These are phyloP conservation scores for Psidium friedrichsthalianum DNA, from an alignment of 345 rosid species.

Conservation along the genomic window DNA sequence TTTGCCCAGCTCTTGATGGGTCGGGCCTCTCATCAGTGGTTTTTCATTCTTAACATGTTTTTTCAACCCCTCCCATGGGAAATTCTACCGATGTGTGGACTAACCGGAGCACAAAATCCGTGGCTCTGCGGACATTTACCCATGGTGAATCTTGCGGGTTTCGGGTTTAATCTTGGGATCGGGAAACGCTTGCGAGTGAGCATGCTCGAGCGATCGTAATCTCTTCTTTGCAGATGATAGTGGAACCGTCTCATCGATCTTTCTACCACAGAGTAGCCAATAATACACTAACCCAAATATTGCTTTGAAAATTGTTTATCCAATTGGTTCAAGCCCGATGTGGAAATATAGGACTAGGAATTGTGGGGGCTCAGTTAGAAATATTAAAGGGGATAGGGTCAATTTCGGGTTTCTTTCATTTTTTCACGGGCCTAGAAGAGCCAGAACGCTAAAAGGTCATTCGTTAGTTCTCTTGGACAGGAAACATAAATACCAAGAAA, in stretches of 20 bases:
- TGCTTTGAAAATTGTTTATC: neutral
- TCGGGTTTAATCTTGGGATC: neutral
- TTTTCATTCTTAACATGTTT: neutral
- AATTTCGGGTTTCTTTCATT: too few relatives aligned
- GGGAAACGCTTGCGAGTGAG: neutral
- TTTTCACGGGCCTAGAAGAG: too few relatives aligned
- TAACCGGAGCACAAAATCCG: neutral
- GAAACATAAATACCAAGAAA: neutral
- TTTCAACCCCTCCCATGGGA: neutral
- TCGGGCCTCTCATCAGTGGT: neutral
- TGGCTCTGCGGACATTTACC: neutral
- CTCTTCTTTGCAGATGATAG: rapidly evolving
- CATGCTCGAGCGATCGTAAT: neutral
- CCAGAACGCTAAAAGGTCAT: too few relatives aligned
- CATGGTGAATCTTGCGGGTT: neutral
- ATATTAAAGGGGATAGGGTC: neutral
- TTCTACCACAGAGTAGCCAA: too few relatives aligned
- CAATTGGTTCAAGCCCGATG: neutral
- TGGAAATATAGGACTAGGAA: neutral
- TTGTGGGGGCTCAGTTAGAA: neutral
- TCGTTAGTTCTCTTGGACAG: neutral
- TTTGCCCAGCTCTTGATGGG: neutral
- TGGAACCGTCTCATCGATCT: neutral
- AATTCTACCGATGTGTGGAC: neutral
- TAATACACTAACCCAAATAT: neutral